Evolutionary conservation across 2,329 filamentous ascomycete species (phyloP).

Genomic region (Ceratocystis diversiconidia): DNA sequence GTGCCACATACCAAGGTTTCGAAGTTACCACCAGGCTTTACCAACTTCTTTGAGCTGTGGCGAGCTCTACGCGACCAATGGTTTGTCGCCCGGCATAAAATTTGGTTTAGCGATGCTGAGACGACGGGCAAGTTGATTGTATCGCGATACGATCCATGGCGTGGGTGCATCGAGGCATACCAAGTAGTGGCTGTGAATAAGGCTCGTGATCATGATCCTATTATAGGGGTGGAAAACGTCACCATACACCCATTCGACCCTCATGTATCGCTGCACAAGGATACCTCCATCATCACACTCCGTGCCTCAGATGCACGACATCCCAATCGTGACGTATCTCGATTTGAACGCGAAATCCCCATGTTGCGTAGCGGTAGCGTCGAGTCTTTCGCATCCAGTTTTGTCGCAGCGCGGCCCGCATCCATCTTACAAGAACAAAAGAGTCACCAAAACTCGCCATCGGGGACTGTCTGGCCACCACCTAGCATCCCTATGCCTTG

Average conservation of each 20-base stretch:
- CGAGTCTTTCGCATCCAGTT: constrained; percentile 47
- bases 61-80: constrained; percentile 36
- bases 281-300: constrained; percentile 48
- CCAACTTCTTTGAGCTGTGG: constrained; percentile 6
- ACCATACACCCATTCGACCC: constrained; percentile 61
- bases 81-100: constrained; percentile 66
- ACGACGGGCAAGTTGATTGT: constrained; percentile 63
- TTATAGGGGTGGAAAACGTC: neutral
- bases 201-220: neutral
- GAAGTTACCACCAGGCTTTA: constrained; percentile 26
- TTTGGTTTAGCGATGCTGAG: constrained; percentile 72
- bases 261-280: constrained; percentile 53
- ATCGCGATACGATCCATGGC: constrained; percentile 57
- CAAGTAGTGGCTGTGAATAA: constrained; percentile 51
- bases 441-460: constrained; percentile 27
- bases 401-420: constrained; percentile 48
- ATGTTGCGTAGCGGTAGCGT: constrained; percentile 36
- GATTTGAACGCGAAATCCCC: constrained; percentile 36
- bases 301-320: constrained; percentile 31
- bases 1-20: constrained; percentile 42
- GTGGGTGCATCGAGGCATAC: constrained; percentile 68
- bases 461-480: constrained; percentile 61
- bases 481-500: constrained; percentile 47
- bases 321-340: neutral
- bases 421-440: constrained; percentile 23